phyloP scores from a whole-genome alignment of 805 yeast species.

The Priceomyces carsonii region DNA sequence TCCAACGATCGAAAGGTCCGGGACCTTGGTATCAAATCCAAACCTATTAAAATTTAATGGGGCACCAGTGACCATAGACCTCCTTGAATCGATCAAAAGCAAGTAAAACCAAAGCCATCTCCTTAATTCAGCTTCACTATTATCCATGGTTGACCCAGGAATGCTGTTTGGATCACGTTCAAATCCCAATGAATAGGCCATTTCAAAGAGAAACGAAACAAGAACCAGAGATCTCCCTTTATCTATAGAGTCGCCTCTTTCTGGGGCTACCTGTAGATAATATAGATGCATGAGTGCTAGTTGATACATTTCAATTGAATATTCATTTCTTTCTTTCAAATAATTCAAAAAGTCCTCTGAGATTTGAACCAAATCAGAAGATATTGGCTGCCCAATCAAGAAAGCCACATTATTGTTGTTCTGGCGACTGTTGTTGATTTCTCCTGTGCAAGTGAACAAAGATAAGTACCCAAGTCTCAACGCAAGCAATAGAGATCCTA shows the following conservation, averaged over 20 bases:
- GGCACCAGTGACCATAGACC: conserved; percentile 20
- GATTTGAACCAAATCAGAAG: not conserved
- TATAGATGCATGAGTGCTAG: not conserved
- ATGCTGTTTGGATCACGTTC: conserved; percentile 66
- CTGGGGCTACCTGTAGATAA: conserved; percentile 50
- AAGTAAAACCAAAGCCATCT: conserved; percentile 29
- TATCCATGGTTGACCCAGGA: conserved; percentile 16
- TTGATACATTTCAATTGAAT: not conserved
- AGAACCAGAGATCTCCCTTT: conserved; percentile 60
- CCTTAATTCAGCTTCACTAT: conserved; percentile 17
- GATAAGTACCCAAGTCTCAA: not conserved
- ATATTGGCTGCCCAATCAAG: not conserved
- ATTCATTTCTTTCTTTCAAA: not conserved
- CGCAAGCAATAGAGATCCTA: not conserved
- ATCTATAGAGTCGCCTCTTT: conserved; percentile 56
- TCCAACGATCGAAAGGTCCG: conserved; percentile 33
- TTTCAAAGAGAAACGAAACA: conserved; percentile 57
- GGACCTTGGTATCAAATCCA: conserved; percentile 20
- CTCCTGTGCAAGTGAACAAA: not conserved
- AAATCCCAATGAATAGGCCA: conserved; percentile 67
- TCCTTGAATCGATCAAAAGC: conserved; percentile 19
- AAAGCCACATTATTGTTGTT: not conserved
- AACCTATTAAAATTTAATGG: conserved; percentile 23
- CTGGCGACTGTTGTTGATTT: not conserved
- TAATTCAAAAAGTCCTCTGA: not conserved